Percentiles rank a stretch among this genome's conserved stretches.
phyloP scores from a whole-genome alignment of 192 early-diverging fungal genomes.

The Backusella westeae region DNA sequence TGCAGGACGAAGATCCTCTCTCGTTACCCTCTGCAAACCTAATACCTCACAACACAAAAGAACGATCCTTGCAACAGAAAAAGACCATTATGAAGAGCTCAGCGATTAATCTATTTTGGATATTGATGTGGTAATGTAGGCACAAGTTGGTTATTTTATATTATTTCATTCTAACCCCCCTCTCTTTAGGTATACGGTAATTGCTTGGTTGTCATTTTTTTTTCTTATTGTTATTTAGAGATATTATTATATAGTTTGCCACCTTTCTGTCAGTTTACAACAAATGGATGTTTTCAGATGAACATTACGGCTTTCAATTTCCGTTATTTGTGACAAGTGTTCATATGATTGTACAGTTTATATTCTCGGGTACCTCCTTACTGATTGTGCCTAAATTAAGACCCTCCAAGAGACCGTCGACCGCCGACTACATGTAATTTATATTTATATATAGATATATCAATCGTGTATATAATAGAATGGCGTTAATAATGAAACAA shows the following conservation, averaged over 20 bases:
- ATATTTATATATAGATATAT: too few relatives aligned
- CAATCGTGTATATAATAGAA: too few relatives aligned
- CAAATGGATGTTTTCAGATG: slow-evolving; percentile 88
- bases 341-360: slow-evolving; percentile 86
- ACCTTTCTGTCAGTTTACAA: slow-evolving; percentile 84
- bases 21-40: not conserved
- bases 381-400: slow-evolving; percentile 58
- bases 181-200: slow-evolving; percentile 13
- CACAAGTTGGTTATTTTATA: not conserved
- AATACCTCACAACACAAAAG: not conserved
- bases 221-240: too few relatives aligned
- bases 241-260: slow-evolving; percentile 39
- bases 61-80: not conserved
- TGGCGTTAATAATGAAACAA: too few relatives aligned
- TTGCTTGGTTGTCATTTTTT: not conserved
- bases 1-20: slow-evolving; percentile 6
- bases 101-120: slow-evolving; percentile 25
- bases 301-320: slow-evolving; percentile 79
- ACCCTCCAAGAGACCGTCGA: slow-evolving; percentile 54
- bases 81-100: slow-evolving; percentile 14
- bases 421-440: slow-evolving; percentile 44
- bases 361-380: slow-evolving; percentile 53
- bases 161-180: not conserved
- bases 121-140: slow-evolving; percentile 24
- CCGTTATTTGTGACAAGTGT: slow-evolving; percentile 84